A percentile compares a stretch with the other conserved stretches of the same genome.
phyloP scores from a whole-genome alignment of 768 basidiomycete genomes.

The Mycena haematopus region DNA sequence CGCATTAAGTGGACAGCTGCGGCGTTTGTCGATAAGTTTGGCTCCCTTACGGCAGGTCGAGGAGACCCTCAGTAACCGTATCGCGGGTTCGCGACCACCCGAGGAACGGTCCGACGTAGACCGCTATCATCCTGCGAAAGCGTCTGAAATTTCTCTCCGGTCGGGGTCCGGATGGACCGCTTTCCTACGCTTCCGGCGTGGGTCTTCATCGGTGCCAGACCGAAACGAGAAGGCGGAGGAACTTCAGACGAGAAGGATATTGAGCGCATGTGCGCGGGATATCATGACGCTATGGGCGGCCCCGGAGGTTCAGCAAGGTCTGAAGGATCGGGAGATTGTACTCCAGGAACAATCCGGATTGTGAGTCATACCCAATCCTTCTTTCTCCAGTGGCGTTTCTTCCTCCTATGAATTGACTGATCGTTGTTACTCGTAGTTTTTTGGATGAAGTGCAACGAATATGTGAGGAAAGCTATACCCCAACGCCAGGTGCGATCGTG shows the following conservation, averaged over 20 bases:
- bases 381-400: not conserved
- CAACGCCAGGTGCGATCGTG: constrained; percentile 51
- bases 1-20: constrained; percentile 43
- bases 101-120: constrained; percentile 18
- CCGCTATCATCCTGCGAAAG: constrained; percentile 46
- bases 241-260: constrained; percentile 50
- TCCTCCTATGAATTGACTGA: not conserved
- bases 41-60: constrained; percentile 64
- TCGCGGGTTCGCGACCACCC: constrained; percentile 42
- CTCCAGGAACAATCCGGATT: constrained; percentile 68
- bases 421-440: constrained; percentile 50
- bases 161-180: constrained; percentile 58
- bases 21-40: constrained; percentile 55
- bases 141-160: constrained; percentile 55
- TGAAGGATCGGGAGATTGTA: constrained; percentile 50
- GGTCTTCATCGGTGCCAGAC: constrained; percentile 30
- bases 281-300: constrained; percentile 63
- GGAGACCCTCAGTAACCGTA: constrained; percentile 49
- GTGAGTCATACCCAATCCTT: constrained; percentile 45
- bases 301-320: constrained; percentile 46
- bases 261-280: constrained; percentile 60
- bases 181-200: constrained; percentile 44
- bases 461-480: constrained; percentile 55
- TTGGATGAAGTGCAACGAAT: constrained; percentile 61
- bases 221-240: constrained; percentile 40